Evolutionary conservation across 2,329 filamentous ascomycete genomes (phyloP).

Genomic region (Dactylellina parvicollis): DNA sequence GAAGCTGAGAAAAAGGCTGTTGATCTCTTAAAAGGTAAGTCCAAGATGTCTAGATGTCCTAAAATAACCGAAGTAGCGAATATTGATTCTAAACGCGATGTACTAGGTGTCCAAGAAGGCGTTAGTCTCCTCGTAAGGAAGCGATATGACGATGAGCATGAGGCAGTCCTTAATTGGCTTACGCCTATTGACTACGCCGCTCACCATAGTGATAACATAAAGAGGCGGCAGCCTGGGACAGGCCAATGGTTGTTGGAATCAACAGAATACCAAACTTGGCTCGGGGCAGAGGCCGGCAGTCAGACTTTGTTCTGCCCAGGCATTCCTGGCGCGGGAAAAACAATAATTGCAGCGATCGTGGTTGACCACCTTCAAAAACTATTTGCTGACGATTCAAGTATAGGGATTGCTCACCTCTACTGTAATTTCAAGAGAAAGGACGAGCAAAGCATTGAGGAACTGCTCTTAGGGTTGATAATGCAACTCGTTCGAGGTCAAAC

Average conservation of each 20-base stretch:
- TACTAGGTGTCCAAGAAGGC: not conserved
- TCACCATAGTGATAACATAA: constrained; percentile 54
- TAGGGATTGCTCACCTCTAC: constrained; percentile 63
- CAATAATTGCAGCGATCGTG: constrained; percentile 61
- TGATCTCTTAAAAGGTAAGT: not conserved
- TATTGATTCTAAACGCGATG: constrained; percentile 59
- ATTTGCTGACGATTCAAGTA: constrained; percentile 54
- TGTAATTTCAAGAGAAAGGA: constrained; percentile 62
- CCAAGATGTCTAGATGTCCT: not conserved
- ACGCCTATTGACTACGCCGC: not conserved
- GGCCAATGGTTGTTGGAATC: constrained; percentile 65
- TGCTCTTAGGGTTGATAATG: constrained; percentile 61
- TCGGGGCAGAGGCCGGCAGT: constrained; percentile 26
- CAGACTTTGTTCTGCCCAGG: constrained; percentile 19
- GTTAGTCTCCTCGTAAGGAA: too few species aligned
- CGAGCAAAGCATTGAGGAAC: constrained; percentile 60
- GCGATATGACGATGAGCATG: not conserved
- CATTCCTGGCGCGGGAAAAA: constrained; percentile 63
- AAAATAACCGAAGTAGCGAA: not conserved
- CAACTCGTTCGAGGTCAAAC: constrained; percentile 55
- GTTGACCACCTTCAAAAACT: constrained; percentile 18
- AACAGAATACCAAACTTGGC: constrained; percentile 60
- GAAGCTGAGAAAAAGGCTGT: not conserved
- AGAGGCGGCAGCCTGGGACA: constrained; percentile 62
- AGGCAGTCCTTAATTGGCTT: constrained; percentile 13